Conservation (phyloP, 768 basidiomycete genomes). For the Rhizopogon sp. region DNA sequence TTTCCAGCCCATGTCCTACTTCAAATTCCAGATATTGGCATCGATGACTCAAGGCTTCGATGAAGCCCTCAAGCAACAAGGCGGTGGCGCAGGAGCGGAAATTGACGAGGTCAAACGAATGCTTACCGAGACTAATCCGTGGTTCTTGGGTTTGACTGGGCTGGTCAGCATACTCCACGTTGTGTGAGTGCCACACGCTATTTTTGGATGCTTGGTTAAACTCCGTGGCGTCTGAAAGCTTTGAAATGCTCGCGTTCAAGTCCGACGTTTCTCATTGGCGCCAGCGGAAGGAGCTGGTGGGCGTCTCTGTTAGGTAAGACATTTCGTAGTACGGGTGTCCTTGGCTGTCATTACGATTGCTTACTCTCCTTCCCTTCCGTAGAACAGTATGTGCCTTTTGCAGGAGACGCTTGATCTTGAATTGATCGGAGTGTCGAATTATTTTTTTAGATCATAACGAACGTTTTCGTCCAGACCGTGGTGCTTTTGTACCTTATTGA, state of each 20-base stretch:
- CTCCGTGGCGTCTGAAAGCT: slow-evolving; percentile 38
- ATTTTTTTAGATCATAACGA: slow-evolving; percentile 65
- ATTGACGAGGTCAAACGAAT: slow-evolving; percentile 95
- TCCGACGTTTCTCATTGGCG: slow-evolving; percentile 95
- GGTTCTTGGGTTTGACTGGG: slow-evolving; percentile 80
- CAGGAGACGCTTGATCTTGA: slow-evolving; percentile 5
- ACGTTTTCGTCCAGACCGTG: slow-evolving; percentile 89
- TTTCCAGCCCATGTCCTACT: slow-evolving; percentile 80
- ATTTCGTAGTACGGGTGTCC: slow-evolving; percentile 7
- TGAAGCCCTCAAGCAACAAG: slow-evolving; percentile 77
- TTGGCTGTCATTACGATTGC: slow-evolving; percentile 11
- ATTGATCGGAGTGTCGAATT: slow-evolving; percentile 8
- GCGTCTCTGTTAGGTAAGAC: slow-evolving; percentile 84
- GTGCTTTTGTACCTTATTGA: slow-evolving; percentile 92
- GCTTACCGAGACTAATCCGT: slow-evolving; percentile 85
- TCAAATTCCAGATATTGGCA: slow-evolving; percentile 86
- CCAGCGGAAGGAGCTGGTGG: slow-evolving; percentile 89
- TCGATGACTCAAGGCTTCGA: slow-evolving; percentile 84
- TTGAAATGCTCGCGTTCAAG: slow-evolving; percentile 95
- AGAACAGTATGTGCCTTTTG: slow-evolving; percentile 47
- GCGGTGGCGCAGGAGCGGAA: slow-evolving; percentile 58
- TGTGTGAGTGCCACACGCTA: slow-evolving; percentile 48
- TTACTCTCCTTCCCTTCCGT: slow-evolving; percentile 13
- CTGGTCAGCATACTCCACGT: slow-evolving; percentile 85
- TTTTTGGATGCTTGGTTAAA: slow-evolving; percentile 6